Evolutionary conservation across 2,329 filamentous ascomycete genomes (phyloP), one percentile per base, ranked within the genome.

Genomic region (Sclerotinia sclerotiorum): DNA sequence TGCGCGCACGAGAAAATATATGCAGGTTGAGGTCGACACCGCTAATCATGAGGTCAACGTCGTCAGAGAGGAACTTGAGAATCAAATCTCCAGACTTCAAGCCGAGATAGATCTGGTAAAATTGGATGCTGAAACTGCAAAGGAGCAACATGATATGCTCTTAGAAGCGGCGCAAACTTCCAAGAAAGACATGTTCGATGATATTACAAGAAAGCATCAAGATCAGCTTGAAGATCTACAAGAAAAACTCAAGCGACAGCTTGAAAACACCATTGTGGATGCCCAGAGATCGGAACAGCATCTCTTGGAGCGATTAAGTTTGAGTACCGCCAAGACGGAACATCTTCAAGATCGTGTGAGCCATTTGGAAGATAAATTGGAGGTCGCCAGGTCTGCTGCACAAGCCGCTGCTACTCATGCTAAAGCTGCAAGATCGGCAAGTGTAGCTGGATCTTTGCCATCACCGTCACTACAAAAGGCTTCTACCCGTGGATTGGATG

Each of bases 361-460:
- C 5, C 91, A 96, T 74, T 84, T 98, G 1, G 93, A 97, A 78
- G 94, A 97, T 78, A 94, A 93, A 79, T 85, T 99, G 21, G 90
- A 96, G 74, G 91, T 98, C 73, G 90, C 94, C 32, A 94, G 94
- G 21, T 86, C 90, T 78, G 93, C 92, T 46, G 90, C 90, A 54
- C 88, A 88, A 64, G 84, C 83, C 70, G 81, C 80, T 44, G 67
- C 75, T 10, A 42, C 48, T 63, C 60, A 63, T 42, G 60, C 60
- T 42, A 72, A 73, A 61, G 78, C 32, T 76, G 79, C 69, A 77
- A 80, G 63, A 35, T 51, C 57, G 5, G 55, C 55, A 35, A 66
- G 55, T n/a, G 44, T 69, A 24, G 72, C 68, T 51, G 69, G 55
- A 19, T 70, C 72, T 2, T 42, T 72, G 29, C 65, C 60, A 49